These are phyloP conservation scores for Fomitopsis palustris DNA, from an alignment of 1,284 basidiomycete species.

Conservation along the genomic window DNA sequence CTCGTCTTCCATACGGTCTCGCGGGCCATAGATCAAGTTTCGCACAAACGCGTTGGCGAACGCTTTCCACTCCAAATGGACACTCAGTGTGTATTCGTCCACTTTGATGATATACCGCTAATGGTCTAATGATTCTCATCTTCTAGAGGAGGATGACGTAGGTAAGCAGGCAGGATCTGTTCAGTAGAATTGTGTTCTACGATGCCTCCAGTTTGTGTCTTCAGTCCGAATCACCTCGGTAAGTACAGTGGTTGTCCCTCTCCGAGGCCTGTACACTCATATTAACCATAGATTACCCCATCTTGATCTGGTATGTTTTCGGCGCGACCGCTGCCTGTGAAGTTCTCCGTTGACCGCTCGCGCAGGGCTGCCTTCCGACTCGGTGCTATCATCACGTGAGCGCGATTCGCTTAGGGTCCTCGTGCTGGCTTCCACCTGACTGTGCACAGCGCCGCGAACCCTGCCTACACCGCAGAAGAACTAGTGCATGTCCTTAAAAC, in stretches of 20 bases:
- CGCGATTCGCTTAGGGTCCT: constrained; percentile 1
- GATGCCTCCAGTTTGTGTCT: constrained; percentile 27
- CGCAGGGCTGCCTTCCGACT: constrained; percentile 60
- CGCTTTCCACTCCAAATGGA: constrained; percentile 17
- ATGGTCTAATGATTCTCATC: background rate
- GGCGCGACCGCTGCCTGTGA: background rate
- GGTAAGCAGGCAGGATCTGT: constrained; percentile 9
- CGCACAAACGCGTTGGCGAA: constrained; percentile 22
- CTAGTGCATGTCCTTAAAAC: constrained; percentile 55
- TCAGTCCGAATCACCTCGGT: constrained; percentile 33
- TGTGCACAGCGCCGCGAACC: constrained; percentile 46
- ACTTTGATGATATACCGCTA: background rate
- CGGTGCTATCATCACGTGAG: constrained; percentile 65
- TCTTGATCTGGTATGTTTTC: constrained; percentile 47
- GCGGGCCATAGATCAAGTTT: constrained; percentile 13
- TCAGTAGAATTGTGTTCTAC: background rate
- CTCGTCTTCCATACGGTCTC: background rate
- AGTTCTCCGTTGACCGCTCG: background rate
- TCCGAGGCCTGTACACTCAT: background rate
- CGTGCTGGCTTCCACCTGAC: background rate
- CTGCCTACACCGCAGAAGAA: constrained; percentile 61
- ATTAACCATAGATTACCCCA: constrained; percentile 54
- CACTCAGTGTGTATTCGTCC: constrained; percentile 19
- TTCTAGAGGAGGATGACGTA: constrained; percentile 19
- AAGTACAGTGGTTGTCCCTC: background rate